Evolutionary conservation across 805 yeast species (phyloP).

Genomic region (Clavispora carvajalis): DNA sequence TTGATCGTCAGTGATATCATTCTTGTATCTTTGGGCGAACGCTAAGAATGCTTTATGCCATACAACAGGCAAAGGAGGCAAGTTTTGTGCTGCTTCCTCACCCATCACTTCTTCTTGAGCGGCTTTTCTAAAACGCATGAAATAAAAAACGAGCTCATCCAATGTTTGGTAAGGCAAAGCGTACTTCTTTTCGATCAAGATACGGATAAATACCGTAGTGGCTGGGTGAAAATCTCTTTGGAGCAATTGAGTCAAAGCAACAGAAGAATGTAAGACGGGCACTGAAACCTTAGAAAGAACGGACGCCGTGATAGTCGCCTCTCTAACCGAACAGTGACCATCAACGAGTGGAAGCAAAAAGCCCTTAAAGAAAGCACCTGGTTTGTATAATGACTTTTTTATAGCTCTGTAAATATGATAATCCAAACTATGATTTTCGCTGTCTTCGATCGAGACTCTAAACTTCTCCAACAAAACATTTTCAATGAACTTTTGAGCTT

Average conservation of each 20-base stretch:
- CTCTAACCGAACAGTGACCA: slow-evolving; percentile 83
- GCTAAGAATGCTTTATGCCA: slow-evolving; percentile 97
- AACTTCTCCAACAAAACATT: slow-evolving; percentile 66
- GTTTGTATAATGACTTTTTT: slow-evolving; percentile 91
- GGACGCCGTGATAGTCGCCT: slow-evolving; percentile 93
- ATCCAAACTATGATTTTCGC: slow-evolving; percentile 73
- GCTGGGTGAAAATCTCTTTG: slow-evolving; percentile 83
- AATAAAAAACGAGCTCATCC: slow-evolving; percentile 90
- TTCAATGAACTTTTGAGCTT: slow-evolving; percentile 80
- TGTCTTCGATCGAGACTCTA: slow-evolving; percentile 64
- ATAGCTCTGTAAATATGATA: slow-evolving; percentile 90
- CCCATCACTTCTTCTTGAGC: slow-evolving; percentile 36
- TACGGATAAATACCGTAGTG: slow-evolving; percentile 82
- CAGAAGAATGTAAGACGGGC: slow-evolving; percentile 94
- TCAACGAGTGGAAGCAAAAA: slow-evolving; percentile 88
- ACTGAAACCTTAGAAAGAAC: slow-evolving; percentile 83
- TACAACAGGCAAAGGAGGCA: slow-evolving; percentile 79
- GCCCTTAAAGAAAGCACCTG: slow-evolving; percentile 97
- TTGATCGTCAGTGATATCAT: slow-evolving; percentile 98
- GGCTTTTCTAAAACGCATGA: slow-evolving; percentile 79
- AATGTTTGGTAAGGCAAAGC: slow-evolving; percentile 96
- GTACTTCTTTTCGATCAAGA: slow-evolving; percentile 86
- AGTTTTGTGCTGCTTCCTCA: slow-evolving; percentile 30
- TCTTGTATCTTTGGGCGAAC: slow-evolving; percentile 93
- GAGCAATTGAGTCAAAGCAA: slow-evolving; percentile 80